Evolutionary conservation across 2,329 filamentous ascomycete species (phyloP), one percentile per base, ranked within the genome.

Genomic region (Beauveria medogensis): DNA sequence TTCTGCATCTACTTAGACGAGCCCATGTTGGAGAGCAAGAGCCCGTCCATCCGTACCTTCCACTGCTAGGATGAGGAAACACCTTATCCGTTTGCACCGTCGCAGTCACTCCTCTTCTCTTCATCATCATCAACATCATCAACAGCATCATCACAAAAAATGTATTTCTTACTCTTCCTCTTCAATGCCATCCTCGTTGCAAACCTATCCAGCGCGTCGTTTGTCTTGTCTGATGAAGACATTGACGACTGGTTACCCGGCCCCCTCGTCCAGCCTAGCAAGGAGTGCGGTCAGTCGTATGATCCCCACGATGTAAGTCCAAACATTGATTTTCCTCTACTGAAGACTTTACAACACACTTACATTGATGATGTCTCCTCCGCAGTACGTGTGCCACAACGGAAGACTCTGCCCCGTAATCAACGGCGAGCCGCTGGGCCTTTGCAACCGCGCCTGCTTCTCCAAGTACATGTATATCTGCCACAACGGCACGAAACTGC

Each of bases 391-490:
- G 53, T 74, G 72, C 64, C 67, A 66, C 61, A 55, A 66, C 62
- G 64, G 64, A 63, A 69, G 72, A 44, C 67, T 74, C 53, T 74
- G 72, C 65, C 72, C 71, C 59, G 63, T 73, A 59, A 62, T 65
- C 18, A 69, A 69, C 20, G 72, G 71, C 60, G 72, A 74, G 65
- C 64, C 67, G 9, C 69, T 73, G 12, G 68, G 68, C 16, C 67
- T 67, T 65, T 74, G 72, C 67, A 66, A 64, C 55, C 69, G 70
- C 48, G 70, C 71, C 51, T 74, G 72, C 69, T 74, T 71, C 69
- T 69, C 66, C 68, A 68, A 64, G 56, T 73, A 69, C 67, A 69
- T 71, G 20, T 61, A 65, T 46, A 61, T 51, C 26, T 65, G 64
- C 54, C 50, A 22, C 20, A 9, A 43, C 30, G 62, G 60, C 47